Conservation (phyloP, 75 land plant species). For the Ceratopteris richardii region DNA sequence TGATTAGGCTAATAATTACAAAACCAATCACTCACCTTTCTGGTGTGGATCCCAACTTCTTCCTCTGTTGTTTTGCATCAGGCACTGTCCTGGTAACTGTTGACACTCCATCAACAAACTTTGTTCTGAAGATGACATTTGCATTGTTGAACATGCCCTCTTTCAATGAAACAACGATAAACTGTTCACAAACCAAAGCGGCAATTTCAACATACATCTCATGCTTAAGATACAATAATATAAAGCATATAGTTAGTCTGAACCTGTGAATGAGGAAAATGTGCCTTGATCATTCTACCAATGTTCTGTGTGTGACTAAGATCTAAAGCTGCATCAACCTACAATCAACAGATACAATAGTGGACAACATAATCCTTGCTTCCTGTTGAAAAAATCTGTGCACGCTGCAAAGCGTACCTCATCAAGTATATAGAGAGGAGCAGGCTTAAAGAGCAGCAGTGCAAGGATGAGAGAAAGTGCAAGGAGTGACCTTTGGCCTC, state of each 20-base stretch:
- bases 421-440: constrained; percentile 94
- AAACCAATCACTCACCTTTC: constrained; percentile 2
- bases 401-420: constrained; percentile 53
- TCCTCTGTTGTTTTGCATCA: background rate
- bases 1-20: too few species aligned
- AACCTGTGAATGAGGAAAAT: constrained; percentile 99
- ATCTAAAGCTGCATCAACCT: constrained; percentile 99
- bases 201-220: background rate
- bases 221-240: too few species aligned
- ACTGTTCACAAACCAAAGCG: constrained; percentile 33
- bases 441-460: constrained; percentile 91
- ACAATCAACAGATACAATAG: background rate
- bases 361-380: background rate
- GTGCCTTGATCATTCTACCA: constrained; percentile 94
- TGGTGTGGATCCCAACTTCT: background rate
- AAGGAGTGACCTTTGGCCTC: constrained; percentile 92
- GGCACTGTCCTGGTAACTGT: constrained; percentile 91
- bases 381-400: background rate
- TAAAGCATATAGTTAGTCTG: too few species aligned
- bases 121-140: constrained; percentile 94
- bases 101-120: constrained; percentile 98
- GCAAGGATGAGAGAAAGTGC: constrained; percentile 96
- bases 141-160: constrained; percentile 99
- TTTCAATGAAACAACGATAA: constrained; percentile 92
- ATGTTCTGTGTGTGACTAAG: constrained; percentile 98